Conservation (phyloP, 192 early-diverging fungal genomes). For the Backusella circina region DNA sequence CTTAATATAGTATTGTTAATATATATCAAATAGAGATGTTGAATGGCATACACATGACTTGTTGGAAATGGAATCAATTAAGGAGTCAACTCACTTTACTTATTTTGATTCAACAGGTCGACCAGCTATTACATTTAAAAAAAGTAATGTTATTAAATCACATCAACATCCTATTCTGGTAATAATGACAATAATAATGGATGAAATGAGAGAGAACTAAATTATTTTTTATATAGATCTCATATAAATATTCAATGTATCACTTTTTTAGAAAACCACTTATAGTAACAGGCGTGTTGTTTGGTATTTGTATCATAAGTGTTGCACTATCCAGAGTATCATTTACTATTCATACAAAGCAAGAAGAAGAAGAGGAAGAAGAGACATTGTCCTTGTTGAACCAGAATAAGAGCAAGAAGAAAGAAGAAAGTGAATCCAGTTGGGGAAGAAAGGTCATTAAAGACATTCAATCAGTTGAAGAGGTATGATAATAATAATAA, state of each 20-base stretch:
- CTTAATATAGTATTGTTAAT: not conserved
- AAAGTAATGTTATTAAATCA: conserved; percentile 73
- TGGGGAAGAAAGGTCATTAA: not conserved
- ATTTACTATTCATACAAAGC: conserved; percentile 41
- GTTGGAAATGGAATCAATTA: conserved; percentile 54
- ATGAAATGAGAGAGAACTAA: not conserved
- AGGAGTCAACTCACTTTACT: conserved; percentile 57
- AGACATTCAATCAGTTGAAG: not conserved
- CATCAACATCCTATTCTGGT: conserved; percentile 44
- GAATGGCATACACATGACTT: conserved; percentile 50
- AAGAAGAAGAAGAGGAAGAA: not conserved
- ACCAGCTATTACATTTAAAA: conserved; percentile 64
- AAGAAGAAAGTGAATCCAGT: not conserved
- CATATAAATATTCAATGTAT: conserved; percentile 46
- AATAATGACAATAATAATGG: not conserved
- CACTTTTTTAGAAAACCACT: conserved; percentile 62
- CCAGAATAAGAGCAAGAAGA: not conserved
- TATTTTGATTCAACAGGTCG: conserved; percentile 92
- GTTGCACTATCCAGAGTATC: conserved; percentile 53
- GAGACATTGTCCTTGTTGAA: not conserved
- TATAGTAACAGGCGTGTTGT: conserved; percentile 42
- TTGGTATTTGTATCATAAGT: conserved; percentile 52
- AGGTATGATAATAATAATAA: not conserved
- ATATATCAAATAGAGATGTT: conserved; percentile 50
- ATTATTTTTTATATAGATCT: conserved; percentile 28